phyloP scores from a whole-genome alignment of 1,284 basidiomycete species.

The Tremellales sp. region DNA sequence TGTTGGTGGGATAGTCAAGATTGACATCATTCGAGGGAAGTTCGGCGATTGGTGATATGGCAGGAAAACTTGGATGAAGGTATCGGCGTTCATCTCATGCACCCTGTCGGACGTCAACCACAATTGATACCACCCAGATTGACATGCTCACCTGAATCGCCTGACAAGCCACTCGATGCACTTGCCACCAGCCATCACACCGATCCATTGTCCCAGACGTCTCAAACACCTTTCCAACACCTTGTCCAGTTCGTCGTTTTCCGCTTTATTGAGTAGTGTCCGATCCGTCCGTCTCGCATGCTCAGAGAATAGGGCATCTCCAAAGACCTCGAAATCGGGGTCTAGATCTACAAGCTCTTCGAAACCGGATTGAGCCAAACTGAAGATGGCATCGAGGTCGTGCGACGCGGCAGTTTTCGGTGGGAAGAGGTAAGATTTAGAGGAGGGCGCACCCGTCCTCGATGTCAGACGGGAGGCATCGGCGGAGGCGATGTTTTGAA shows the following conservation, averaged over 20 bases:
- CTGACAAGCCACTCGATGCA: constrained; percentile 95
- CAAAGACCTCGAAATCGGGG: constrained; percentile 52
- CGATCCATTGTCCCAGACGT: constrained; percentile 71
- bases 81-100: constrained; percentile 85
- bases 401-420: constrained; percentile 72
- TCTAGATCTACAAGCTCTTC: constrained; percentile 64
- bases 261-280: constrained; percentile 67
- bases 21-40: constrained; percentile 88
- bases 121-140: neutral
- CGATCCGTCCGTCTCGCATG: constrained; percentile 71
- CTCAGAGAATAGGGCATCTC: constrained; percentile 78
- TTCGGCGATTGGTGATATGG: constrained; percentile 95
- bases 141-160: constrained; percentile 68
- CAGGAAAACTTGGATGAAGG: constrained; percentile 76
- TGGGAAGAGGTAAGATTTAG: constrained; percentile 80
- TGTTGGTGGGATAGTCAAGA: constrained; percentile 62
- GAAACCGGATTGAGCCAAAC: constrained; percentile 76
- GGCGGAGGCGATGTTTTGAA: constrained; percentile 73
- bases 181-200: constrained; percentile 76
- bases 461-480: constrained; percentile 73
- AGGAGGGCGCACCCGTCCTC: constrained; percentile 49
- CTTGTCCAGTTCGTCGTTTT: constrained; percentile 58
- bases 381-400: constrained; percentile 81
- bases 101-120: constrained; percentile 57
- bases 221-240: constrained; percentile 57